Conservation (phyloP, 495 filamentous ascomycete species). For the Friedmanniomyces simplex region DNA sequence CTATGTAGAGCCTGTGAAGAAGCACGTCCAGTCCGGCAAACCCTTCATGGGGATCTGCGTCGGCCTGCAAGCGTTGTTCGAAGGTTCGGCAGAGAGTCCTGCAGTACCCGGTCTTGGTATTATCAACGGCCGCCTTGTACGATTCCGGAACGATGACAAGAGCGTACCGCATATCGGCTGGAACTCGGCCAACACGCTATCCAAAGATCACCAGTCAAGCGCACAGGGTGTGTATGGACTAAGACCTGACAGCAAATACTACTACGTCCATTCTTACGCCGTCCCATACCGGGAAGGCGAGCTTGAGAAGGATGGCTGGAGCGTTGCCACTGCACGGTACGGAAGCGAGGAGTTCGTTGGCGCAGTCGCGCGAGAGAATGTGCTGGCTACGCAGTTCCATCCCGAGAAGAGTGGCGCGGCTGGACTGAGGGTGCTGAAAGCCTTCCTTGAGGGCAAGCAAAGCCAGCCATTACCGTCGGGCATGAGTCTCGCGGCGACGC, state of each 20-base stretch:
- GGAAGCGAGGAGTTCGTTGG: constrained; percentile 87
- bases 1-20: constrained; percentile 66
- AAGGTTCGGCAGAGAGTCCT: constrained; percentile 68
- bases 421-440: constrained; percentile 69
- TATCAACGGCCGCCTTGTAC: constrained; percentile 57
- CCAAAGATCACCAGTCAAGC: constrained; percentile 34
- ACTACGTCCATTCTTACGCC: constrained; percentile 95
- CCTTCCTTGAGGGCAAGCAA: constrained; percentile 63
- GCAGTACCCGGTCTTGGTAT: constrained; percentile 61
- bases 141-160: constrained; percentile 68
- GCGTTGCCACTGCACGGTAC: constrained; percentile 76
- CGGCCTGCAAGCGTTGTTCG: constrained; percentile 81
- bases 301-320: constrained; percentile 72
- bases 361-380: constrained; percentile 69
- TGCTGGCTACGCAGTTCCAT: constrained; percentile 93
- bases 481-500: constrained; percentile 16
- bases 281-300: constrained; percentile 60
- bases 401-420: constrained; percentile 93
- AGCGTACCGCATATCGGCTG: constrained; percentile 96
- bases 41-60: constrained; percentile 98
- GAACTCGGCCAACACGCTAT: constrained; percentile 67
- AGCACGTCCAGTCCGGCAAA: constrained; percentile 76
- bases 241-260: constrained; percentile 77
- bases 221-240: constrained; percentile 60
- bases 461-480: constrained; percentile 36